A percentile compares a stretch with the other conserved stretches of the same genome.
Evolutionary conservation across 257 asterid genomes (phyloP).

Genomic region (Lavandula angustifolia): DNA sequence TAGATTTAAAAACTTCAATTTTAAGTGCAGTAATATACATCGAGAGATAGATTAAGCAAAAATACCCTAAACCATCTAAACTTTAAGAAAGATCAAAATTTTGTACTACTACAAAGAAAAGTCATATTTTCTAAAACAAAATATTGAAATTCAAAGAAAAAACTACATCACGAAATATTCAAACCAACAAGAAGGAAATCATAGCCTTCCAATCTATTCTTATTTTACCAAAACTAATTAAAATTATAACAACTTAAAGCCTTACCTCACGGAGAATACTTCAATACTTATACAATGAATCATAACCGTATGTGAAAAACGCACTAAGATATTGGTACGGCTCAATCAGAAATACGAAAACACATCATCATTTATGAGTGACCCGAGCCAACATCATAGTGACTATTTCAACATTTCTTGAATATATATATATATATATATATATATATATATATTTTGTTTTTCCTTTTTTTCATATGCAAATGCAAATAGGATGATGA

Average conservation of each 20-base stretch:
- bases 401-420: constrained; percentile 39
- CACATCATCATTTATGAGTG: constrained; percentile 40
- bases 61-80: too few species aligned
- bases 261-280: background rate
- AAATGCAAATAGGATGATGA: background rate
- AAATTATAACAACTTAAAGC: background rate
- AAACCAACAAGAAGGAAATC: background rate
- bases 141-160: background rate
- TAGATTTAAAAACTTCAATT: too few species aligned
- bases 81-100: too few species aligned
- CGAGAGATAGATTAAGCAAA: too few species aligned
- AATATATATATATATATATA: too few species aligned
- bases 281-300: background rate
- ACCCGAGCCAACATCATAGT: constrained; percentile 57
- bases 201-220: background rate
- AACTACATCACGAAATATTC: background rate
- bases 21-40: too few species aligned
- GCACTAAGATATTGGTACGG: constrained; percentile 71
- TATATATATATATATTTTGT: too few species aligned
- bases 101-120: too few species aligned
- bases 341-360: constrained; percentile 51
- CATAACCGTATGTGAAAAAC: constrained; percentile 33
- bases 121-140: too few species aligned
- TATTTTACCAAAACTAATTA: background rate
- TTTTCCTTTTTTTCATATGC: background rate